Percentiles rank a stretch among this genome's conserved stretches.
Evolutionary conservation across 2,329 filamentous ascomycete species (phyloP).

Genomic region (Xylaria digitata): DNA sequence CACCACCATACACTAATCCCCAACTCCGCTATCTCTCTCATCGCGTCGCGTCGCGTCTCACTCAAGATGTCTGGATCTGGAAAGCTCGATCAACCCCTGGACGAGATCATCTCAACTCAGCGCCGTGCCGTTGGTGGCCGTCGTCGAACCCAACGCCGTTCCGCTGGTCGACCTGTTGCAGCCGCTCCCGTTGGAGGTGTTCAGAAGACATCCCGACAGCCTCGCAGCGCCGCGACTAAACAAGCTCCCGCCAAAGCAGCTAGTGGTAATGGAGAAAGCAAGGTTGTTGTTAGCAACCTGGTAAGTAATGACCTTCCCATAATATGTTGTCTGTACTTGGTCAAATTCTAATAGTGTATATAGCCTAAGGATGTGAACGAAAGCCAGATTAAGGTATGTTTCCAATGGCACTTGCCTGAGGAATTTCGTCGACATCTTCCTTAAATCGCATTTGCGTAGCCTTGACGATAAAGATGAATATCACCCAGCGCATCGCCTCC

Average conservation of each 20-base stretch:
- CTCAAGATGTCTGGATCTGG: conserved; percentile 76
- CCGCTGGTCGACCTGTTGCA: conserved; percentile 65
- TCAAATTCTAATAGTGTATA: conserved; percentile 33
- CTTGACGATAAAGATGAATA: conserved; percentile 48
- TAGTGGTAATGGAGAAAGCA: conserved; percentile 78
- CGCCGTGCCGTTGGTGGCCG: conserved; percentile 67
- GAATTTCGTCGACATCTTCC: conserved; percentile 75
- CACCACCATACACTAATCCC: conserved; percentile 40
- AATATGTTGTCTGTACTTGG: conserved; percentile 23
- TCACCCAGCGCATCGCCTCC: conserved; percentile 41
- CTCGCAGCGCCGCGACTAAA: conserved; percentile 70
- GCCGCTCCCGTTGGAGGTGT: conserved; percentile 85
- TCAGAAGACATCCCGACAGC: conserved; percentile 77
- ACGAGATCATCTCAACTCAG: conserved; percentile 91
- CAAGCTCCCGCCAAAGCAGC: conserved; percentile 73
- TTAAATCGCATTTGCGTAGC: conserved; percentile 50
- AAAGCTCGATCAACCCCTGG: conserved; percentile 96
- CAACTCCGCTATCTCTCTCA: conserved; percentile 53
- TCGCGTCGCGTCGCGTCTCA: conserved; percentile 52
- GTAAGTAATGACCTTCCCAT: conserved; percentile 65
- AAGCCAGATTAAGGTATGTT: conserved; percentile 99
- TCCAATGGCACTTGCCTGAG: conserved; percentile 79
- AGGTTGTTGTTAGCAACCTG: conserved; percentile 98
- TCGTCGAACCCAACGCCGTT: conserved; percentile 63
- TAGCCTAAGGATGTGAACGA: conserved; percentile 97